Conservation (phyloP, 2,329 filamentous ascomycete genomes). For the Fusarium haematococcum region DNA sequence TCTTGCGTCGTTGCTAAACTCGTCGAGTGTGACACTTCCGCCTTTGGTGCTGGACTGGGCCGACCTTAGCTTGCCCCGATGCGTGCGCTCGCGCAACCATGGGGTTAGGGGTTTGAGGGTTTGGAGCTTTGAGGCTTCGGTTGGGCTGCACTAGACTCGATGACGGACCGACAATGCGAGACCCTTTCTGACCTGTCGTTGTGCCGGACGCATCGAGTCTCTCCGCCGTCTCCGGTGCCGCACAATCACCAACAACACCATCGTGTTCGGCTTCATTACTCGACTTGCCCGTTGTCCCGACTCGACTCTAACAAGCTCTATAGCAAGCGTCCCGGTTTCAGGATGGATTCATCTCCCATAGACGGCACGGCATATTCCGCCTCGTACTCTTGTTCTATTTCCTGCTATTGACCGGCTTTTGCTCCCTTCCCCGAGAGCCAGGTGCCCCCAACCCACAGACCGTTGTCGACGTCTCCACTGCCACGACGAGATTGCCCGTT, state of each 20-base stretch:
- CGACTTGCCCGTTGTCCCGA: conserved; percentile 10
- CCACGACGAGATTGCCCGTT: conserved; percentile 45
- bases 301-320: conserved; percentile 14
- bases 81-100: conserved; percentile 21
- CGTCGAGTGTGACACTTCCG: conserved; percentile 38
- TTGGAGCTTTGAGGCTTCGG: conserved; percentile 23
- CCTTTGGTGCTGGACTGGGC: conserved; percentile 16
- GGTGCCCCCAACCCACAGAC: conserved; percentile 33
- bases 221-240: conserved; percentile 21
- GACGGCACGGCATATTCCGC: conserved; percentile 31
- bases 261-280: conserved; percentile 25
- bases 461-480: conserved; percentile 36
- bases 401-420: conserved; percentile 24
- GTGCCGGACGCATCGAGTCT: conserved; percentile 8
- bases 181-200: conserved; percentile 16
- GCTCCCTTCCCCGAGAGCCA: conserved; percentile 34
- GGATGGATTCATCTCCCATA: conserved; percentile 28
- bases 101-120: conserved; percentile 31
- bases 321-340: conserved; percentile 26
- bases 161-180: conserved; percentile 23
- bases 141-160: conserved; percentile 24
- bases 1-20: conserved; percentile 38
- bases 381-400: conserved; percentile 24
- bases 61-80: conserved; percentile 19
- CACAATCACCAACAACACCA: conserved; percentile 2